These are phyloP conservation scores for Austroboletus festivus DNA, from an alignment of 768 basidiomycete species.

Conservation along the genomic window DNA sequence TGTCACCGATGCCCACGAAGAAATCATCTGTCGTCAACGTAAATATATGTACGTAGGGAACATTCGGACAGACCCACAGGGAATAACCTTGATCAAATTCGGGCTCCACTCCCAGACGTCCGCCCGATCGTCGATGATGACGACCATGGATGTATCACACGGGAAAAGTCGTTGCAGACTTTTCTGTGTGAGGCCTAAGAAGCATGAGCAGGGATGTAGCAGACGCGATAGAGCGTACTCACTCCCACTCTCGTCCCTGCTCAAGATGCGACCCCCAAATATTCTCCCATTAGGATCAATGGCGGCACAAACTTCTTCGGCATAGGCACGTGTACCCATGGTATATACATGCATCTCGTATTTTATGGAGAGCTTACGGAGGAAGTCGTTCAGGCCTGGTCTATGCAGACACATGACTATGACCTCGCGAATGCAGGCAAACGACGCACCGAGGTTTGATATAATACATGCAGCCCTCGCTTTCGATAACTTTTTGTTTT, in stretches of 20 bases:
- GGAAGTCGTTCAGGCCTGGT: slow-evolving; percentile 82
- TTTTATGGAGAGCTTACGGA: slow-evolving; percentile 63
- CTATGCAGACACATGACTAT: slow-evolving; percentile 33
- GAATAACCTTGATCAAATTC: slow-evolving; percentile 94
- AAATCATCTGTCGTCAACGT: slow-evolving; percentile 72
- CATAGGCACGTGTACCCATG: slow-evolving; percentile 97
- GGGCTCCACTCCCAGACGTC: slow-evolving; percentile 99
- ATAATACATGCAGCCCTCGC: slow-evolving; percentile 91
- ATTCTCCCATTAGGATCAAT: slow-evolving; percentile 86
- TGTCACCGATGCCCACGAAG: slow-evolving; percentile 97
- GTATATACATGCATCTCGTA: slow-evolving; percentile 99
- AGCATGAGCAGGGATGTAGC: slow-evolving; percentile 11
- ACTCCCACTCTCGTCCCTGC: slow-evolving; percentile 97
- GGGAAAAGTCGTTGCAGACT: slow-evolving; percentile 91
- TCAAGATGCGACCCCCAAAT: slow-evolving; percentile 86
- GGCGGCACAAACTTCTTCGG: slow-evolving; percentile 89
- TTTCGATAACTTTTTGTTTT: slow-evolving; percentile 64
- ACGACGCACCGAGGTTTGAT: slow-evolving; percentile 87
- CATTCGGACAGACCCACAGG: slow-evolving; percentile 57
- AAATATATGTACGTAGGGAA: not conserved
- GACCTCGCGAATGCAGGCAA: not conserved
- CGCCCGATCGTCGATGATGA: slow-evolving; percentile 96
- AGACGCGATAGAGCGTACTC: slow-evolving; percentile 33
- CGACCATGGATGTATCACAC: slow-evolving; percentile 97
- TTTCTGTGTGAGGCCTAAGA: slow-evolving; percentile 83